Evolutionary conservation across 2,329 filamentous ascomycete genomes (phyloP).

Genomic region (Pseudogymnoascus sp.): DNA sequence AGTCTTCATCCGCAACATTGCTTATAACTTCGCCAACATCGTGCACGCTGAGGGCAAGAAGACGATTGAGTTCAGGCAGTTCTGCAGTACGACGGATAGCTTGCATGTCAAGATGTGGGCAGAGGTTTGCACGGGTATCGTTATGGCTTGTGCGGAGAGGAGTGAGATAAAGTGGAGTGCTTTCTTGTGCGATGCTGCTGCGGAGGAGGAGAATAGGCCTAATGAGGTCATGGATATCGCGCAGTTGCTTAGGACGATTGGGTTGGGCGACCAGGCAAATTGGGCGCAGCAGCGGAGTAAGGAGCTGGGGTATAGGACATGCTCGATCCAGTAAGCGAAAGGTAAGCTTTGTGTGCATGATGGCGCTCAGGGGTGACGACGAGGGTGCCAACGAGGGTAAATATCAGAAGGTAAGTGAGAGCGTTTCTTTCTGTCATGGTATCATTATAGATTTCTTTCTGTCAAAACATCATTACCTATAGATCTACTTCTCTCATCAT

Average conservation of each 20-base stretch:
- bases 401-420: not conserved
- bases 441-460: too few species aligned
- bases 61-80: not conserved
- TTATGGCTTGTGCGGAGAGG: not conserved
- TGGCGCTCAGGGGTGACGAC: not conserved
- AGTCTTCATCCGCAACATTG: not conserved
- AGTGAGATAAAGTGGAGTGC: not conserved
- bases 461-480: not conserved
- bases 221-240: not conserved
- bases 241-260: not conserved
- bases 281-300: not conserved
- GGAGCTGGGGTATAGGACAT: not conserved
- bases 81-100: not conserved
- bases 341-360: not conserved
- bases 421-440: not conserved
- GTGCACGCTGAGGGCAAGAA: not conserved
- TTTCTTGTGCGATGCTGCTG: not conserved
- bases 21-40: not conserved
- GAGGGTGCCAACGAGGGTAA: not conserved
- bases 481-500: not conserved
- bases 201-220: not conserved
- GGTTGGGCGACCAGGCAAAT: not conserved
- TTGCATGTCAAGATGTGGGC: constrained; percentile 1
- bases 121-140: not conserved
- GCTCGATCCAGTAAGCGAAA: not conserved